These are phyloP conservation scores for Nemania serpens DNA, from an alignment of 2,329 filamentous ascomycete species.

Conservation along the genomic window DNA sequence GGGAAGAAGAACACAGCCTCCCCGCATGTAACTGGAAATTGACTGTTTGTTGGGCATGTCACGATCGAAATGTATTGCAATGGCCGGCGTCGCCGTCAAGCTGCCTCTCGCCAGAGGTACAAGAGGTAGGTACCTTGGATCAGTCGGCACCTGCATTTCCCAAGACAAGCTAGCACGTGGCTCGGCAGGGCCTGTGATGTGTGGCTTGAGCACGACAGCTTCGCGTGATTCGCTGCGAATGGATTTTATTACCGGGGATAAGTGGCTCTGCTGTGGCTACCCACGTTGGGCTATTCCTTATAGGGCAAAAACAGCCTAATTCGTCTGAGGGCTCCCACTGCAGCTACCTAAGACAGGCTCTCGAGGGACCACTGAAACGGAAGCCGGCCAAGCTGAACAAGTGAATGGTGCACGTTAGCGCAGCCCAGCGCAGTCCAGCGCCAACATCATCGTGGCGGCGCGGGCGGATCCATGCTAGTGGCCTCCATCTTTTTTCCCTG, in stretches of 20 bases:
- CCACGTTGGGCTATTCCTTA: no score
- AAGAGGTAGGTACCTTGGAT: background rate
- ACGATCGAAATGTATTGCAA: background rate
- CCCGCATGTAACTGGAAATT: background rate
- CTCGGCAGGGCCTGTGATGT: no score
- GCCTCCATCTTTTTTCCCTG: background rate
- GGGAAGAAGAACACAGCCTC: slow-evolving; percentile 5
- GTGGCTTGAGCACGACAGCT: no score
- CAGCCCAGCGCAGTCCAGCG: no score
- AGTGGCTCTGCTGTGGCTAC: no score
- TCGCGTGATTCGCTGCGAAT: no score
- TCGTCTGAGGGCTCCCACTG: no score
- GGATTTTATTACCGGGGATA: no score
- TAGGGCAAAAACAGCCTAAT: no score
- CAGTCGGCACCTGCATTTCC: background rate
- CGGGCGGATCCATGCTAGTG: no score
- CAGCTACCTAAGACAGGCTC: background rate
- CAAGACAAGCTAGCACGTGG: background rate
- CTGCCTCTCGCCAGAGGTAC: background rate
- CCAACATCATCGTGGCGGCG: no score
- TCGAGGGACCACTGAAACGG: no score
- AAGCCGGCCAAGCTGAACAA: background rate
- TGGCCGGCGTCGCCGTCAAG: slow-evolving; percentile 20
- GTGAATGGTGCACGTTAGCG: background rate
- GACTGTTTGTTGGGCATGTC: background rate